Evolutionary conservation across 2,329 filamentous ascomycete genomes (phyloP).

Genomic region (Phialemoniopsis sp.): DNA sequence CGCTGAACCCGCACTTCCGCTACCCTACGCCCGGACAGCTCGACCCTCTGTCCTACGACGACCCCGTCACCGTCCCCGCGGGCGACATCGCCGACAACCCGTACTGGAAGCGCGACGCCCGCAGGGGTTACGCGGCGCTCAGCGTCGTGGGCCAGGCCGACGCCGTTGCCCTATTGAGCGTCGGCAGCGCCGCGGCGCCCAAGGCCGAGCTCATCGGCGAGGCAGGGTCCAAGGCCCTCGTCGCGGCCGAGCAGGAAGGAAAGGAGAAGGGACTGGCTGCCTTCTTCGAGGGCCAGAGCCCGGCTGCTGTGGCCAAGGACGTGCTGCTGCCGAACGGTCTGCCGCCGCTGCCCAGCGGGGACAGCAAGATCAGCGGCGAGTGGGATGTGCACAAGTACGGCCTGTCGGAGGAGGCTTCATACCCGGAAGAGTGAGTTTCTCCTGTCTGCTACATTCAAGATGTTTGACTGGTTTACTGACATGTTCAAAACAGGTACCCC

Average conservation of each 20-base stretch:
- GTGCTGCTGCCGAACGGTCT: constrained; percentile 69
- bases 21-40: constrained; percentile 74
- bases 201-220: constrained; percentile 76
- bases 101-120: constrained; percentile 92
- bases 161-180: constrained; percentile 76
- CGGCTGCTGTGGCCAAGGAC: constrained; percentile 42
- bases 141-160: constrained; percentile 81
- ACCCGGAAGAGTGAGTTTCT: constrained; percentile 60
- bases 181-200: constrained; percentile 77
- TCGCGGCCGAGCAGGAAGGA: constrained; percentile 71
- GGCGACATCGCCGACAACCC: constrained; percentile 87
- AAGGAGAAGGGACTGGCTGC: constrained; percentile 67
- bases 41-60: constrained; percentile 70
- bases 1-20: constrained; percentile 89
- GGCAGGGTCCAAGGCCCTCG: constrained; percentile 58
- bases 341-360: constrained; percentile 80
- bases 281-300: constrained; percentile 63
- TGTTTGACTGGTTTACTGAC: too few species aligned
- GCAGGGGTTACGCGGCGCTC: constrained; percentile 75
- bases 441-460: neutral
- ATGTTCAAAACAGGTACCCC: constrained; percentile 46
- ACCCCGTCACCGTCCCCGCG: constrained; percentile 79
- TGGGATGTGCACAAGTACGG: constrained; percentile 68
- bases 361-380: constrained; percentile 46
- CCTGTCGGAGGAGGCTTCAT: constrained; percentile 63